Percentiles rank a stretch among this genome's conserved stretches.
phyloP scores from a whole-genome alignment of 73 alveolate species.

The Blepharisma japonicum region DNA sequence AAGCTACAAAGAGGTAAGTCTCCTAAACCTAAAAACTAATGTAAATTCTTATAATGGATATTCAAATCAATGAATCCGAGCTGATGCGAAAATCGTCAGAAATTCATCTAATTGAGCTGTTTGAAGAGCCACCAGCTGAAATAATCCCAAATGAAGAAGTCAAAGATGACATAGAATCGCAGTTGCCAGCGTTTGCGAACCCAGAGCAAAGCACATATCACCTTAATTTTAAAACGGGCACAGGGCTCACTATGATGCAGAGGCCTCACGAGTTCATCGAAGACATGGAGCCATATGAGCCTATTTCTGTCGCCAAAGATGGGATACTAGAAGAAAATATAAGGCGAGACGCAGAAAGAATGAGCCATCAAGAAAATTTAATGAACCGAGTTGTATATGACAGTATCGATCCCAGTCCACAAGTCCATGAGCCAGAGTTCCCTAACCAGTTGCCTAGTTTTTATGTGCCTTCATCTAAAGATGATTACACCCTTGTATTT shows the following conservation, averaged over 20 bases:
- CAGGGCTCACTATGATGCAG: constrained; percentile 37
- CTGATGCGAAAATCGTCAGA: too few relatives aligned
- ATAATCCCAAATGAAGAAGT: too few relatives aligned
- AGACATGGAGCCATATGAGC: constrained; percentile 40
- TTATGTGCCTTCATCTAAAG: constrained; percentile 49
- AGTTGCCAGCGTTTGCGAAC: too few relatives aligned
- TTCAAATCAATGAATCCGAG: too few relatives aligned
- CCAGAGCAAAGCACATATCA: background rate
- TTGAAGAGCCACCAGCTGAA: too few relatives aligned
- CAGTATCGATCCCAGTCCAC: constrained; percentile 75
- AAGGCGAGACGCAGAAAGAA: constrained; percentile 67
- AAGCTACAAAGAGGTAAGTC: constrained; percentile 43
- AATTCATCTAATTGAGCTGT: too few relatives aligned
- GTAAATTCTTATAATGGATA: too few relatives aligned
- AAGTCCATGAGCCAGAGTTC: constrained; percentile 3
- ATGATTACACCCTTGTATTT: constrained; percentile 67
- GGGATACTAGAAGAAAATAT: constrained; percentile 61
- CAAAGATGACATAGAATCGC: too few relatives aligned
- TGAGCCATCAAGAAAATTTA: constrained; percentile 71
- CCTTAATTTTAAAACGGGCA: constrained; percentile 31
- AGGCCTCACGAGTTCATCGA: constrained; percentile 24
- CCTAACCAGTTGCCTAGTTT: constrained; percentile 54
- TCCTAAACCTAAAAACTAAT: background rate
- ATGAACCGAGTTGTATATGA: constrained; percentile 83
- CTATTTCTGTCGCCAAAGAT: constrained; percentile 56